These are phyloP conservation scores for Phialemoniopsis sp. DNA, from an alignment of 2,329 filamentous ascomycete genomes.

Conservation along the genomic window DNA sequence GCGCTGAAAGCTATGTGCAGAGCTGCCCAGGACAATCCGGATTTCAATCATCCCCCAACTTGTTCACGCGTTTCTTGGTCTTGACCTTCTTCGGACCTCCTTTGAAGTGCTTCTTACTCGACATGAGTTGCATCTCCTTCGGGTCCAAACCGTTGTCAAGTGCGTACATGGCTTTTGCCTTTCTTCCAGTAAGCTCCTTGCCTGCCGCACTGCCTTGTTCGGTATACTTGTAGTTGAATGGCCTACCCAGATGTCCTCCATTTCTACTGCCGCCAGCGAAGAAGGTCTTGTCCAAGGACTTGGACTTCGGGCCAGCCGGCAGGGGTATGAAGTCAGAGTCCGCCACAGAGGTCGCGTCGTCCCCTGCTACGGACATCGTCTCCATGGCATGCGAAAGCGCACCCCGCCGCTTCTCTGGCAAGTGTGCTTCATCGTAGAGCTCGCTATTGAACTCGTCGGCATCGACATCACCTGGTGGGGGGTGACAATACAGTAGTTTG, in stretches of 20 bases:
- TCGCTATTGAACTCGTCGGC: conserved; percentile 78
- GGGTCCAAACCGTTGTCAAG: conserved; percentile 82
- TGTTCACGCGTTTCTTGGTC: conserved; percentile 42
- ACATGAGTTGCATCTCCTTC: conserved; percentile 62
- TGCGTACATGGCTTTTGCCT: conserved; percentile 75
- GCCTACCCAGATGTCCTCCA: conserved; percentile 66
- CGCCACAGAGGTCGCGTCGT: conserved; percentile 26
- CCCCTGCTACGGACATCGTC: conserved; percentile 34
- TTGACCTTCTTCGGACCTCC: conserved; percentile 57
- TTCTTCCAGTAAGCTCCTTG: conserved; percentile 77
- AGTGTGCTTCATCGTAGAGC: conserved; percentile 77
- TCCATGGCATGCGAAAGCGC: conserved; percentile 51
- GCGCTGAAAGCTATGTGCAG: too few species aligned
- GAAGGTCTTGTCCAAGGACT: conserved; percentile 81
- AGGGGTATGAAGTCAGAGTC: conserved; percentile 45
- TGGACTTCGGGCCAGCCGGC: conserved; percentile 67
- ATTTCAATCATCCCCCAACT: conserved; percentile 10
- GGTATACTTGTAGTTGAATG: conserved; percentile 87
- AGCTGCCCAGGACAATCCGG: too few species aligned
- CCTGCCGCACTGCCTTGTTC: conserved; percentile 60
- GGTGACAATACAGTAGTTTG: conserved; percentile 87
- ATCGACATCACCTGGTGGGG: conserved; percentile 70
- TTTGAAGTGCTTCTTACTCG: conserved; percentile 93
- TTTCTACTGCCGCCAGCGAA: conserved; percentile 64
- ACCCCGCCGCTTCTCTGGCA: conserved; percentile 76